A percentile compares a stretch with the other conserved stretches of the same genome.
These are phyloP conservation scores for Rhodocollybia butyracea DNA, from an alignment of 768 basidiomycete species.

Conservation along the genomic window DNA sequence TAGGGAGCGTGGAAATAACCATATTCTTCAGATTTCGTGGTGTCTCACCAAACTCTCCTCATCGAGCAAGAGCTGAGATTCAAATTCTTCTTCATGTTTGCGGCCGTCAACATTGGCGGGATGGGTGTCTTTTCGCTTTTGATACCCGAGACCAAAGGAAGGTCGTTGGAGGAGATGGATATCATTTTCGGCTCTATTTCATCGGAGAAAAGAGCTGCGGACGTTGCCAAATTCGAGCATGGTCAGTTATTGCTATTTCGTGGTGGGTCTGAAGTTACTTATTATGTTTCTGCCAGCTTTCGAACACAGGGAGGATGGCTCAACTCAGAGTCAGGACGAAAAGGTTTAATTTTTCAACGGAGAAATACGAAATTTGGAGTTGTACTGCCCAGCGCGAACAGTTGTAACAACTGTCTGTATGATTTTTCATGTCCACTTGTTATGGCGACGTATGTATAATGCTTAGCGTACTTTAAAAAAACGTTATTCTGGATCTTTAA, in stretches of 20 bases:
- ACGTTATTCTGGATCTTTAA: too few relatives aligned
- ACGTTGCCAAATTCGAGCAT: constrained; percentile 35
- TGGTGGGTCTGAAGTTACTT: background rate
- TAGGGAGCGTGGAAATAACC: too few relatives aligned
- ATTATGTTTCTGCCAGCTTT: background rate
- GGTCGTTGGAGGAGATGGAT: constrained; percentile 28
- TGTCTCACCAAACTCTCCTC: constrained; percentile 47
- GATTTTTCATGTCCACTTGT: too few relatives aligned
- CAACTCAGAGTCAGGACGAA: background rate
- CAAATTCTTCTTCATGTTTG: constrained; percentile 55
- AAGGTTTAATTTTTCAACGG: too few relatives aligned
- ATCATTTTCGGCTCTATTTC: constrained; percentile 43
- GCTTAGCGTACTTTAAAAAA: too few relatives aligned
- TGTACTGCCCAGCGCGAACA: too few relatives aligned
- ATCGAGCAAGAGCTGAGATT: constrained; percentile 45
- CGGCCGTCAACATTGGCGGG: constrained; percentile 48
- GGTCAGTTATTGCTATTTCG: constrained; percentile 10
- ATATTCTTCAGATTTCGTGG: constrained; percentile 41
- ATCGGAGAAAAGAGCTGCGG: constrained; percentile 36
- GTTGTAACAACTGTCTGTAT: too few relatives aligned
- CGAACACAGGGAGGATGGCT: background rate
- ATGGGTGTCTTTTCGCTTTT: constrained; percentile 46
- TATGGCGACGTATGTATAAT: too few relatives aligned
- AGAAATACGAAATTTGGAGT: too few relatives aligned
- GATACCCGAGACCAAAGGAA: constrained; percentile 37